Evolutionary conservation across 495 filamentous ascomycete species (phyloP).

Genomic region (Oidiodendron maius): DNA sequence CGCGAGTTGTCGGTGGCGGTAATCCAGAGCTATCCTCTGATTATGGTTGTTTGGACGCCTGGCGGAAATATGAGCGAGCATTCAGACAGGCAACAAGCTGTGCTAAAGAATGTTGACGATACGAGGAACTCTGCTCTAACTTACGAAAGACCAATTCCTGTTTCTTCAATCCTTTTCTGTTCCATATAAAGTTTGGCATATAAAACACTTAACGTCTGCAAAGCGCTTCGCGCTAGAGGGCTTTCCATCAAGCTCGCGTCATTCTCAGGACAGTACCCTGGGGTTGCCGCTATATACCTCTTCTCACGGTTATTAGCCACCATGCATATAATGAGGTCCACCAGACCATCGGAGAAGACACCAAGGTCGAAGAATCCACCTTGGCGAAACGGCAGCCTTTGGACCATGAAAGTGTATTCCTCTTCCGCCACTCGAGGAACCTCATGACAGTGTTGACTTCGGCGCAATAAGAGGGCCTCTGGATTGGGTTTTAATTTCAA

Average conservation of each 20-base stretch:
- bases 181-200: conserved; percentile 12
- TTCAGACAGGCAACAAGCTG: background rate
- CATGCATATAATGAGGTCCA: conserved; percentile 18
- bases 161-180: conserved; percentile 1
- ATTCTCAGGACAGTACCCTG: conserved; percentile 8
- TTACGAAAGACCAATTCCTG: conserved; percentile 1
- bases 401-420: background rate
- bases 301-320: conserved; percentile 13
- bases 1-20: conserved; percentile 7
- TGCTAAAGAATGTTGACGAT: background rate
- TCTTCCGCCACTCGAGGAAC: background rate
- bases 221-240: conserved; percentile 1
- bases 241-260: background rate
- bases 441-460: conserved; percentile 10
- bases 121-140: background rate
- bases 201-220: conserved; percentile 1
- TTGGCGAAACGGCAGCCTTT: background rate
- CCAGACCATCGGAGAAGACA: conserved; percentile 13
- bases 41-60: conserved; percentile 16
- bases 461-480: conserved; percentile 6
- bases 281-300: conserved; percentile 1
- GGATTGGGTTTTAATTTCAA: conserved; percentile 14
- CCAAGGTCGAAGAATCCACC: background rate
- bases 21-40: conserved; percentile 11
- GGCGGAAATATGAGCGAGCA: background rate